These are phyloP conservation scores for Yamadazyma scolyti DNA, from an alignment of 805 yeast species.

Conservation along the genomic window DNA sequence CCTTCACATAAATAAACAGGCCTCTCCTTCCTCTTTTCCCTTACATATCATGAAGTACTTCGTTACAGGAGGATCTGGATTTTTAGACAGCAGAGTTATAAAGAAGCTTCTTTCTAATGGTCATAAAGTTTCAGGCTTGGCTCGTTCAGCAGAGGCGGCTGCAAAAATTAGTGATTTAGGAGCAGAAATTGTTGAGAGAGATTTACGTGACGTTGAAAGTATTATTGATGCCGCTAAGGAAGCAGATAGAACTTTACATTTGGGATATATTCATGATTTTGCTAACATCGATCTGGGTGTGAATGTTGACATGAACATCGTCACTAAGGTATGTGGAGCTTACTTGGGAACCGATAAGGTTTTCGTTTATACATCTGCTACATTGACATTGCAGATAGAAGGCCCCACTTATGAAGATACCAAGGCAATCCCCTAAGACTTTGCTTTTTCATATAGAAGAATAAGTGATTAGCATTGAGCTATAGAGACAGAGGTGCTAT, in stretches of 20 bases:
- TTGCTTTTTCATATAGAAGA: neutral
- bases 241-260: conserved; percentile 35
- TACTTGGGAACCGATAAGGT: conserved; percentile 23
- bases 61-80: conserved; percentile 36
- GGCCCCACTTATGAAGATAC: neutral
- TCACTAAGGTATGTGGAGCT: conserved; percentile 21
- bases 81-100: conserved; percentile 21
- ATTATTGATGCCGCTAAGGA: conserved; percentile 21
- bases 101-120: conserved; percentile 17
- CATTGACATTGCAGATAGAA: neutral
- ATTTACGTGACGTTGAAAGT: conserved; percentile 20
- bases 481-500: conserved; percentile 18
- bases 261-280: conserved; percentile 32
- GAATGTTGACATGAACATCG: conserved; percentile 21
- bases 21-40: no score
- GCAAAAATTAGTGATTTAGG: conserved; percentile 9
- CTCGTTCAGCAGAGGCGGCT: conserved; percentile 27
- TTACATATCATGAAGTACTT: conserved; percentile 31
- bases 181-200: conserved; percentile 25
- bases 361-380: conserved; percentile 12
- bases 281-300: conserved; percentile 11
- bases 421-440: neutral
- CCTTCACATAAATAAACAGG: no score
- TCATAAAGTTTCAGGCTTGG: conserved; percentile 25
- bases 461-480: conserved; percentile 1